A percentile compares a stretch with the other conserved stretches of the same genome.
These are phyloP conservation scores for Torulaspora pretoriensis DNA, from an alignment of 1,139 yeast genomes.

Conservation along the genomic window DNA sequence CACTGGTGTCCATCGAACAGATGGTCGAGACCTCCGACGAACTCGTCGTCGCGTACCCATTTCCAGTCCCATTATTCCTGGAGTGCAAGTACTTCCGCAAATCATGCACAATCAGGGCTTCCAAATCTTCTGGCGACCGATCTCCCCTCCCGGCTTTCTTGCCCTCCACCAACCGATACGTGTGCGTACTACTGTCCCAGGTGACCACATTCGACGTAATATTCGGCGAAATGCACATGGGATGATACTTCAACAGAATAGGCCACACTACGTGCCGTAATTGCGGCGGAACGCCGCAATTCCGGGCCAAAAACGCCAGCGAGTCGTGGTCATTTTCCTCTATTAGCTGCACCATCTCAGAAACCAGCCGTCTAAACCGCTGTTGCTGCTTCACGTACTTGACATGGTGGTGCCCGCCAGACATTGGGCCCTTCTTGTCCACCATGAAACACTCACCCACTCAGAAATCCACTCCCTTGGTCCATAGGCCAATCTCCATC, in stretches of 20 bases:
- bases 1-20: slow-evolving; percentile 17
- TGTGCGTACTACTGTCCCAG: slow-evolving; percentile 23
- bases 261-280: slow-evolving; percentile 85
- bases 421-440: slow-evolving; percentile 19
- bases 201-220: slow-evolving; percentile 51
- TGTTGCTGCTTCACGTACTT: slow-evolving; percentile 31
- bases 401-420: slow-evolving; percentile 22
- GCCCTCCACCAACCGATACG: slow-evolving; percentile 13
- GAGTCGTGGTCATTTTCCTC: slow-evolving; percentile 38
- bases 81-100: slow-evolving; percentile 33
- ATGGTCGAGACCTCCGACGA: slow-evolving; percentile 14
- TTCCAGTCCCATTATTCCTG: slow-evolving; percentile 19
- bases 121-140: slow-evolving; percentile 21
- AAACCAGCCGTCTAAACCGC: slow-evolving; percentile 28
- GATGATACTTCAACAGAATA: slow-evolving; percentile 70
- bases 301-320: slow-evolving; percentile 75
- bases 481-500: neutral
- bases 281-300: slow-evolving; percentile 80
- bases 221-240: slow-evolving; percentile 74
- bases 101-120: slow-evolving; percentile 28
- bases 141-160: slow-evolving; percentile 11
- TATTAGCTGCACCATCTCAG: slow-evolving; percentile 29
- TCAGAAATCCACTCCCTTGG: neutral
- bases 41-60: slow-evolving; percentile 11
- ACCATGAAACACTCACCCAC: slow-evolving; percentile 9